phyloP scores from a whole-genome alignment of 1,284 basidiomycete species.

The Neolentinus lepideus region DNA sequence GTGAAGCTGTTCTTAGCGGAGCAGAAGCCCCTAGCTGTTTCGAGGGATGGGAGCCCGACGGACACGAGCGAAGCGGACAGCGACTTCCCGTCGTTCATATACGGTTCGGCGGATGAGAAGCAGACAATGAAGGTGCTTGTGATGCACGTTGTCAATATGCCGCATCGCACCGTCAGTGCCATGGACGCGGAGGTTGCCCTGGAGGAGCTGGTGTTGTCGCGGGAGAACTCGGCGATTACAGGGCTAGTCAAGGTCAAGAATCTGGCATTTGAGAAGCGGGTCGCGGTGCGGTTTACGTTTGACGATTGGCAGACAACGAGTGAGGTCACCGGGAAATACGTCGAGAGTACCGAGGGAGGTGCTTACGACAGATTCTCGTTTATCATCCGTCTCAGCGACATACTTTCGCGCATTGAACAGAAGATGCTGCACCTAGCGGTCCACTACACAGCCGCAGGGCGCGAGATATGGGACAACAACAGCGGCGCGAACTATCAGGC shows the following conservation, averaged over 20 bases:
- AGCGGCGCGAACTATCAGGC: slow-evolving; percentile 74
- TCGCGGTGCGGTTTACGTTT: slow-evolving; percentile 80
- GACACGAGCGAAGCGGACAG: slow-evolving; percentile 69
- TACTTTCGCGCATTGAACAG: slow-evolving; percentile 68
- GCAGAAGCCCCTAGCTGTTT: slow-evolving; percentile 91
- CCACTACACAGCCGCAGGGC: slow-evolving; percentile 66
- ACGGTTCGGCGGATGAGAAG: slow-evolving; percentile 36
- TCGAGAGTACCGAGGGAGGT: slow-evolving; percentile 53
- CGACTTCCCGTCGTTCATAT: slow-evolving; percentile 62
- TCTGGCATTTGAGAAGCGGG: slow-evolving; percentile 3
- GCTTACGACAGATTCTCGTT: slow-evolving; percentile 66
- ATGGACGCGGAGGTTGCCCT: slow-evolving; percentile 38
- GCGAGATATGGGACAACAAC: slow-evolving; percentile 93
- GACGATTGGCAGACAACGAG: slow-evolving; percentile 95
- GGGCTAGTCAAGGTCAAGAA: slow-evolving; percentile 30
- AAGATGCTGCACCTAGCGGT: slow-evolving; percentile 84
- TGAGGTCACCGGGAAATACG: slow-evolving; percentile 81
- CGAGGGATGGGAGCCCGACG: slow-evolving; percentile 84
- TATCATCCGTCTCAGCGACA: slow-evolving; percentile 56
- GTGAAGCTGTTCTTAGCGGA: slow-evolving; percentile 92
- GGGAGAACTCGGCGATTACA: slow-evolving; percentile 50
- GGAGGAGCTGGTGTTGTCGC: slow-evolving; percentile 49
- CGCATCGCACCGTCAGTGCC: slow-evolving; percentile 17
- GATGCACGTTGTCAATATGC: slow-evolving; percentile 53
- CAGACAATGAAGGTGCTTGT: slow-evolving; percentile 26